phyloP scores from a whole-genome alignment of 2,329 filamentous ascomycete genomes.

The Aplosporella prunicola region DNA sequence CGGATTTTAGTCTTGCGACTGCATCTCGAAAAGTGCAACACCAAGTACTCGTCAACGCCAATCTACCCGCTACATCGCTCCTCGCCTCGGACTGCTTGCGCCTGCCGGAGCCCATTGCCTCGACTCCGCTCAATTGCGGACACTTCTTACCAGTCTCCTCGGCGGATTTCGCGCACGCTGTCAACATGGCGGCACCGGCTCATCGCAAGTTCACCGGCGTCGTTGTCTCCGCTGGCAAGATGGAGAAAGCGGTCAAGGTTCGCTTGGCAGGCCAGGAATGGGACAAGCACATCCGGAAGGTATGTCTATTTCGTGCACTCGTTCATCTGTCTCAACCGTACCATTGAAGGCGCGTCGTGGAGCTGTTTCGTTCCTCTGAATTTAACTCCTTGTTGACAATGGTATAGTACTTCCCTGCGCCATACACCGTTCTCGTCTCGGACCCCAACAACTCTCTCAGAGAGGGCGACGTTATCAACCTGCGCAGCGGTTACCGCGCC shows the following conservation, averaged over 20 bases:
- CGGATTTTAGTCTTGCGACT: not conserved
- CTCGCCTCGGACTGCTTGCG: not conserved
- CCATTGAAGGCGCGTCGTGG: too few relatives aligned
- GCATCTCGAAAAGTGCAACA: conserved; percentile 5
- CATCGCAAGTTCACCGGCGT: conserved; percentile 43
- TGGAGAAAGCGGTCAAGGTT: conserved; percentile 72
- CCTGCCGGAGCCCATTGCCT: too few relatives aligned
- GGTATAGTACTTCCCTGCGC: conserved; percentile 52
- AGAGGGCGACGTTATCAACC: conserved; percentile 65
- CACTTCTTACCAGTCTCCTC: not conserved
- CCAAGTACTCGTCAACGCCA: not conserved
- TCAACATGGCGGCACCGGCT: conserved; percentile 6
- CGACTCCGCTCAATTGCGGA: too few relatives aligned
- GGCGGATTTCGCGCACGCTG: not conserved
- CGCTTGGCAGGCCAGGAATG: conserved; percentile 61
- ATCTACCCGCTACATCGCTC: not conserved
- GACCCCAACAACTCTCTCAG: conserved; percentile 66
- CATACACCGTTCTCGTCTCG: conserved; percentile 61
- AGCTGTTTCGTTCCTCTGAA: not conserved
- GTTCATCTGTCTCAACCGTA: too few relatives aligned
- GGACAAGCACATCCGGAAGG: conserved; percentile 66
- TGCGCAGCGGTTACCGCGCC: conserved; percentile 56
- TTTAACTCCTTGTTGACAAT: not conserved
- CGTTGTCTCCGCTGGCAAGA: conserved; percentile 67
- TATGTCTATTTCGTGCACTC: conserved; percentile 35